Base-by-base conservation (phyloP, 805 yeast genomes). In the Cyberlindnera mycetangii region DNA sequence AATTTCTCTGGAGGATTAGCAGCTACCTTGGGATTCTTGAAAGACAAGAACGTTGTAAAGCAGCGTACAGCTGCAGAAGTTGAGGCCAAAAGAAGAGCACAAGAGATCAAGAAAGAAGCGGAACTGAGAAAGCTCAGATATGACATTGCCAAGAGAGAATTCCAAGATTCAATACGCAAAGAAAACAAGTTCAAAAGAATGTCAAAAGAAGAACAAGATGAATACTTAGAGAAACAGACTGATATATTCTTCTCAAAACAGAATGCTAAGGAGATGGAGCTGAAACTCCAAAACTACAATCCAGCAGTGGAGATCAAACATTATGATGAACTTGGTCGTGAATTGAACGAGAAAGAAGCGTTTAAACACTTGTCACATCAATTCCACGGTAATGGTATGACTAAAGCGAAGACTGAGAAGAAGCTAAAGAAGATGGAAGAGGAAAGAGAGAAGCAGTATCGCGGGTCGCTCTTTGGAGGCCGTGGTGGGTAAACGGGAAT, bases 291-390 rank as follows among this genome's bases (percentile, higher is more conserved):
- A 9, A 45, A 55, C 33, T 75, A 77, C 52, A 70, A 69, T 28
- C 82, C 83, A 0, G 55, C 68, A 17, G 73, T 81, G n/a, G 64
- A 66, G 19, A 52, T 81, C 7, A 67, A 66, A 31, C 79, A 81
- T 56, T 68, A 65, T 21, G 84, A 80, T 58, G 78, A 76, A 31
- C 49, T 60, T 4, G 87, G 87, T 1, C 63, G 70, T 17, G 68
- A 68, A 15, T 56, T 81, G 35, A 60, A 61, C 37, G 68, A 72
- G 5, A 80, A 79, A 53, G 76, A 76, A 49, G 86, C 87, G 4
- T 81, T 70, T 64, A 81, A 81, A 59, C 73, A 74, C 45, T 56
- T 80, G 39, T 78, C 83, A 5, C 84, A 79, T 44, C 72, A 76
- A 52, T 81, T 79, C 61, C 86, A 81, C 56, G 86, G 85, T 2